Base-by-base conservation (phyloP, 2,329 filamentous ascomycete genomes). In the Ophiostoma sp. region DNA sequence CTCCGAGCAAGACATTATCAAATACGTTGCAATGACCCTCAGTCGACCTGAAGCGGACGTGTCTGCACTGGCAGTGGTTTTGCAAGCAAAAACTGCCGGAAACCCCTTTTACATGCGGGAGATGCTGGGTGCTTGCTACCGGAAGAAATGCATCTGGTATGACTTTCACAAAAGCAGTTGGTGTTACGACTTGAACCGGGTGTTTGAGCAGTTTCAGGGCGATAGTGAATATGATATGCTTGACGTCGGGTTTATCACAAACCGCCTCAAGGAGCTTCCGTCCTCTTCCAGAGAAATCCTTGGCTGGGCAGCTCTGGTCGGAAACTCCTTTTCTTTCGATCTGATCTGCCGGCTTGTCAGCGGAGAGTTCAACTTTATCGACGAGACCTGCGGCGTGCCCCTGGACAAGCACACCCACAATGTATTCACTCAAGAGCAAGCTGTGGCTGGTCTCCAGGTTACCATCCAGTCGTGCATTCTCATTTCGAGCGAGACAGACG, bases 91-190 rank as follows among this genome's bases (percentile, higher is more conserved):
- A 80, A 94, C 92, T 10, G 87, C 87, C 35, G 94, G 94, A 1
- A 97, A 96, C 72, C 90, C 93, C 0, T 97, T 97, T 76, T 96
- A 95, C 76, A 91, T 97, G 78, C 86, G 92, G 70, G 92, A 97
- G 79, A 96, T 97, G 86, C 85, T 97, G 4, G 92, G 92, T 76
- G 90, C 90, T 3, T 96, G 92, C 77, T 89, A 96, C 77, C 88
- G 92, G 57, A 95, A 92, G 76, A 90, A 90, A 74, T 96, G 92
- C 77, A 90, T 97, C 67, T 96, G 89, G 86, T 97, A 96, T 78
- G 93, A 93, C 72, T 97, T 95, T 84, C 89, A 88, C 74, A 87
- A 90, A 73, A 91, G 89, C 66, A 85, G 86, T 65, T 98, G 94
- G 94, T 85, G 90, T 64, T 97, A 90, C 77, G 90, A 96, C 76